Percentiles rank a stretch among this genome's conserved stretches.
Conservation (phyloP, 257 asterid species). For the Solanum chilense region DNA sequence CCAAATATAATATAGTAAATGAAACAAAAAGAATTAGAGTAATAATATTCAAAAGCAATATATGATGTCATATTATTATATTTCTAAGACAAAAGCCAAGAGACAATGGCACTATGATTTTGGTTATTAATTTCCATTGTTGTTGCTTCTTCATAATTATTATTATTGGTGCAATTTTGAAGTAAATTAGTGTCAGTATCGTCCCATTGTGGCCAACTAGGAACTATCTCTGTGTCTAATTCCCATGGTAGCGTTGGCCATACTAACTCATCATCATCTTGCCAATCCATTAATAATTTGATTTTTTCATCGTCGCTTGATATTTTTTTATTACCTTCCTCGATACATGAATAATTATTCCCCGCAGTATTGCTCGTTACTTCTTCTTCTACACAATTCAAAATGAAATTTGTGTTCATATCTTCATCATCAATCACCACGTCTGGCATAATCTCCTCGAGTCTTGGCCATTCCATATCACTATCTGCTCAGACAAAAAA, state of each 20-base stretch:
- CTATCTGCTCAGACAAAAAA: background rate
- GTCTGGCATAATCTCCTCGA: slow-evolving; percentile 13
- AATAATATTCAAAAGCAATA: background rate
- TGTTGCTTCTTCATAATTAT: background rate
- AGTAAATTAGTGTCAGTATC: background rate
- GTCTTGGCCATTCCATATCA: background rate
- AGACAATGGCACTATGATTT: slow-evolving; percentile 24
- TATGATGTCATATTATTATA: background rate
- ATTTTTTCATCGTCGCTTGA: background rate
- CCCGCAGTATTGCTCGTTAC: background rate
- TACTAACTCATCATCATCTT: background rate
- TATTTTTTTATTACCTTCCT: background rate
- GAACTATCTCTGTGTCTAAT: background rate
- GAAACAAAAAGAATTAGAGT: background rate
- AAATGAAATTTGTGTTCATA: background rate
- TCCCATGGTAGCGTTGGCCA: background rate
- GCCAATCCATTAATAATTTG: slow-evolving; percentile 16
- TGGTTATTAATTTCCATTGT: slow-evolving; percentile 1
- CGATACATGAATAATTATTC: background rate
- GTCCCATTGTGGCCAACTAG: slow-evolving; percentile 27
- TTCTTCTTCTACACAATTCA: background rate
- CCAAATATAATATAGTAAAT: too few relatives aligned
- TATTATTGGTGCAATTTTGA: background rate
- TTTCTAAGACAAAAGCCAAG: slow-evolving; percentile 33
- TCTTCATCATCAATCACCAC: background rate